Conservation (phyloP, 192 early-diverging fungal species). For the Coemansia brasiliensis region DNA sequence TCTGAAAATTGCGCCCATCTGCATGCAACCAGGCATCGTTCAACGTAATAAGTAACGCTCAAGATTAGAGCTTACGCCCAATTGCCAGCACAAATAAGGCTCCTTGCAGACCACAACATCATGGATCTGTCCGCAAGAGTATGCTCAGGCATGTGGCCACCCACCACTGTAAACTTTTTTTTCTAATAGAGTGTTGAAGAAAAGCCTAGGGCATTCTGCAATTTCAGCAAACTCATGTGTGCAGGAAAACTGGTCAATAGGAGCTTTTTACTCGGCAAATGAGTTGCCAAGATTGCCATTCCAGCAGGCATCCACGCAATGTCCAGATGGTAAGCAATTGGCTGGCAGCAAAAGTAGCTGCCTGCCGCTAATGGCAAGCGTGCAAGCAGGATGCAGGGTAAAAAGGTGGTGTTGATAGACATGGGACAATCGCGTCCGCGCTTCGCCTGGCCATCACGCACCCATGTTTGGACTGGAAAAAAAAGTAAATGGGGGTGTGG, state of each 20-base stretch:
- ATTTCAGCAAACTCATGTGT: not conserved
- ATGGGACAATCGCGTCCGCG: conserved; percentile 16
- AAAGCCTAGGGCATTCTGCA: no score
- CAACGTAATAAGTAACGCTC: conserved; percentile 7
- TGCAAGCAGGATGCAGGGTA: conserved; percentile 11
- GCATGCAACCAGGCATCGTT: not conserved
- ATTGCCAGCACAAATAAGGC: no score
- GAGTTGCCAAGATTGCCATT: conserved; percentile 2
- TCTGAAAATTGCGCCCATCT: not conserved
- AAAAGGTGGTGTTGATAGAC: not conserved
- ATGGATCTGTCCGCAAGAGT: no score
- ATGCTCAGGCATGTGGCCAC: no score
- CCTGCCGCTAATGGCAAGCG: conserved; percentile 10
- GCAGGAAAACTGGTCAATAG: not conserved
- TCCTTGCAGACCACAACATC: no score
- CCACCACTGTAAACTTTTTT: no score
- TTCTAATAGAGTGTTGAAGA: no score
- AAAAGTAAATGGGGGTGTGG: conserved; percentile 11
- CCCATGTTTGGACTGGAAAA: conserved; percentile 10
- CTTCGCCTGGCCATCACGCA: conserved; percentile 9
- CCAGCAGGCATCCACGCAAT: conserved; percentile 5
- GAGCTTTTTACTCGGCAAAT: conserved; percentile 2
- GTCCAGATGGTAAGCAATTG: conserved; percentile 4
- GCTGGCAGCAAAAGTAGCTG: not conserved
- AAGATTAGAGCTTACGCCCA: no score